These are phyloP conservation scores for Spergularia marina DNA, from an alignment of 148 eudicot genomes.

Conservation along the genomic window DNA sequence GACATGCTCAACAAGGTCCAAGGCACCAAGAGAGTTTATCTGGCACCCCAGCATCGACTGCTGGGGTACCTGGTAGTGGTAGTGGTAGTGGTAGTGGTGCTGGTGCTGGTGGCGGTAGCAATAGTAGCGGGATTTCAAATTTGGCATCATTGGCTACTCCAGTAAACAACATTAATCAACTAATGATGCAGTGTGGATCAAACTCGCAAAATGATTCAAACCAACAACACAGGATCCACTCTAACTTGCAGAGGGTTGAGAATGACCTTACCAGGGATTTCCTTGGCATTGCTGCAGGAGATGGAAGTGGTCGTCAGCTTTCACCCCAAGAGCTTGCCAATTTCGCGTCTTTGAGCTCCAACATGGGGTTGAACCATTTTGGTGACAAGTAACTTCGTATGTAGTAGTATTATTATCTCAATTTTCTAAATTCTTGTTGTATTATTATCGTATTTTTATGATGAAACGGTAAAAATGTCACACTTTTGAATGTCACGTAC, in stretches of 20 bases:
- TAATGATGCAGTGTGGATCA: constrained; percentile 37
- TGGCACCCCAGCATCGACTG: background rate
- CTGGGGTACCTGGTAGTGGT: constrained; percentile 6
- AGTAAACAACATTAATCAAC: constrained; percentile 31
- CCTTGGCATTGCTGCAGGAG: constrained; percentile 64
- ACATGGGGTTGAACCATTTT: constrained; percentile 65
- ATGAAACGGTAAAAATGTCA: background rate
- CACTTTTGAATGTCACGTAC: background rate
- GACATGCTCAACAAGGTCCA: background rate
- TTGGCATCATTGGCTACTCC: constrained; percentile 24
- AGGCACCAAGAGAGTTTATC: background rate
- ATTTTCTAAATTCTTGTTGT: no score
- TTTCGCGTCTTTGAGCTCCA: constrained; percentile 53
- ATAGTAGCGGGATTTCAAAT: background rate
- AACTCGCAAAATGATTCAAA: constrained; percentile 16
- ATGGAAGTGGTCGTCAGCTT: constrained; percentile 45
- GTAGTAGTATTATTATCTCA: no score
- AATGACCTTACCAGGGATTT: constrained; percentile 69
- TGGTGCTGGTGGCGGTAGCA: background rate
- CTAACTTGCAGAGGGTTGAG: constrained; percentile 23
- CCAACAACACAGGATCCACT: constrained; percentile 19
- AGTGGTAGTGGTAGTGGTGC: background rate
- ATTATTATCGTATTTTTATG: background rate
- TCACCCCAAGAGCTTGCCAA: constrained; percentile 66
- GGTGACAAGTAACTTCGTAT: constrained; percentile 33